Conservation (phyloP, 2,329 filamentous ascomycete genomes). For the Microcyclosporella mali region DNA sequence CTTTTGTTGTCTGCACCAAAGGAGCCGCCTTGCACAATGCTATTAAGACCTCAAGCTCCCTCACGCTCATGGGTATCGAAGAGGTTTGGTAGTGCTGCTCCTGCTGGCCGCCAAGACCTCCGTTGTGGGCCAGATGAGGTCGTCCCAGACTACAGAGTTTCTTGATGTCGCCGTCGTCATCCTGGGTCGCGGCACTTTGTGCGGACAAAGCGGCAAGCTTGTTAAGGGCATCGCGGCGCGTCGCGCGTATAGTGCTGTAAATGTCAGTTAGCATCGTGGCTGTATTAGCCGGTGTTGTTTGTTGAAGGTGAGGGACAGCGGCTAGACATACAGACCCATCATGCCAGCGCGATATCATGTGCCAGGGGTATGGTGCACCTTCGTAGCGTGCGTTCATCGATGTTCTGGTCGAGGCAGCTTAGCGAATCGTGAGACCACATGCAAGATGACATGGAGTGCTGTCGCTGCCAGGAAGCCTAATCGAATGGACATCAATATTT, state of each 20-base stretch:
- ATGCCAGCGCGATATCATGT: background rate
- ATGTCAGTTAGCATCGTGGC: conserved; percentile 15
- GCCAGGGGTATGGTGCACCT: too few relatives aligned
- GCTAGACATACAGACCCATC: conserved; percentile 3
- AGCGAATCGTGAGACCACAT: too few relatives aligned
- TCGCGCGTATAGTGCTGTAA: conserved; percentile 23
- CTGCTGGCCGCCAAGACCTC: conserved; percentile 13
- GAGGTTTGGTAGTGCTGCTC: conserved; percentile 13
- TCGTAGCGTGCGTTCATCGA: too few relatives aligned
- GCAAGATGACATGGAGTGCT: background rate
- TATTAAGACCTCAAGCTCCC: conserved; percentile 86
- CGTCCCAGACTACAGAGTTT: conserved; percentile 37
- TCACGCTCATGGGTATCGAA: conserved; percentile 50
- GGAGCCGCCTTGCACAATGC: conserved; percentile 88
- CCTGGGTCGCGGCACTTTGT: conserved; percentile 27
- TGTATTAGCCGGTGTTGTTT: background rate
- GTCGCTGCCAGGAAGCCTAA: background rate
- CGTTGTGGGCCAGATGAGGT: background rate
- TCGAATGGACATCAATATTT: background rate
- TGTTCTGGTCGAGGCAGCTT: too few relatives aligned
- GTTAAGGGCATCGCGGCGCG: conserved; percentile 45
- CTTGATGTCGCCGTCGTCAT: conserved; percentile 32
- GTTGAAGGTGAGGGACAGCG: background rate
- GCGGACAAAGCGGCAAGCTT: conserved; percentile 46
- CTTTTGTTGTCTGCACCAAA: conserved; percentile 61